Base-by-base conservation (phyloP, 306 rosid species). In the Citrullus colocynthis region DNA sequence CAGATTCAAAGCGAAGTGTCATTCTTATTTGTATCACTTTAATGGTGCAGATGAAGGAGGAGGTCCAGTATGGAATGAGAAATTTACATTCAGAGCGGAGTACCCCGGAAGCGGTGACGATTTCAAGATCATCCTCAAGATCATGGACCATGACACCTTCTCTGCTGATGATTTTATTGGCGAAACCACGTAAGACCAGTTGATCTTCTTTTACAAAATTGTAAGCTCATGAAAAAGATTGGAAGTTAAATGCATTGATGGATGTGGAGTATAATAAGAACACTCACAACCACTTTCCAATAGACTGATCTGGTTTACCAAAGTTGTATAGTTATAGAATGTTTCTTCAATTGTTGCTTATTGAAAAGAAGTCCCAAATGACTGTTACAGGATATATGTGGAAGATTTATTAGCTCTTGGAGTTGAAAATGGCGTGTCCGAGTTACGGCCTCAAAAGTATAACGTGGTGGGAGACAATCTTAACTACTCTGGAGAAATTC, bases 1-100 rank as follows among this genome's bases (percentile, higher is more conserved):
- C 10, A 37, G 16, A 34, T 64, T 64, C 60, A 55, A 7, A n/a
- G 24, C 49, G 3, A 64, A 64, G 72, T 64, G 10, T 0, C 24
- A 11, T 12, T 69, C 59, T 32, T 39, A 9, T 69, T 71, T 21
- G 39, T 78, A 0, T 21, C n/a, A 37, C 21, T 39, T 54, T 1
- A 2, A 82, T 85, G 91, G 67, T 75, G 88, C 85, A 93, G 96
- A 82, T 79, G 86, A 85, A 17, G 95, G 96, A 1, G 75, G 85
- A 11, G 75, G 54, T 75, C 97, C 97, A 5, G 88, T 74, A 37
- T 95, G 98, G 98, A 88, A 95, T 36, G 97, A 95, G 88, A 95
- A 80, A 75, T 79, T 90, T 49, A 82, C 81, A 13, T 92, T 92
- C 86, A 83, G 88, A 78, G 97, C 78, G 3, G 95, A 95, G 69